phyloP scores from a whole-genome alignment of 306 rosid genomes.

The Benincasa hispida region DNA sequence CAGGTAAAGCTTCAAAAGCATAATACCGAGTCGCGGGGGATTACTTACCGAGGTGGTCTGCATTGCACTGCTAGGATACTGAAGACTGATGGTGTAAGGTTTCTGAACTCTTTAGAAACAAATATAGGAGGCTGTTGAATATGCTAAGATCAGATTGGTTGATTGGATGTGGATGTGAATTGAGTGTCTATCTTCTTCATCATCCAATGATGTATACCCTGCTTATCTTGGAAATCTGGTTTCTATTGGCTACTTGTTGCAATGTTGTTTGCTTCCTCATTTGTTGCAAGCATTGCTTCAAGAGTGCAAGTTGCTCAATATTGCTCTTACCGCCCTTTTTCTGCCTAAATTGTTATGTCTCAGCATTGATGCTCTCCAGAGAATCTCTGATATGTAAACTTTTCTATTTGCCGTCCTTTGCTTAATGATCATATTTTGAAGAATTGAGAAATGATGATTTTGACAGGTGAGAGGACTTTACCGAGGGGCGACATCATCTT shows the following conservation, averaged over 20 bases:
- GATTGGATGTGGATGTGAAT: background rate
- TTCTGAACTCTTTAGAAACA: conserved; percentile 11
- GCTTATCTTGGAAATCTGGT: background rate
- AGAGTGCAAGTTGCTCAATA: background rate
- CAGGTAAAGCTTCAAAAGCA: conserved; percentile 91
- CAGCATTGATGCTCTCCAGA: background rate
- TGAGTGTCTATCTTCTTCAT: background rate
- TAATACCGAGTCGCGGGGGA: conserved; percentile 55
- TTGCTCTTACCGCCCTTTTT: background rate
- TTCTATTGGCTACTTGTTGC: background rate
- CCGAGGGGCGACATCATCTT: conserved; percentile 91
- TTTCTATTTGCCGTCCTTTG: background rate
- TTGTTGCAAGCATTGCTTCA: background rate
- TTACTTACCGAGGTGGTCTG: conserved; percentile 54
- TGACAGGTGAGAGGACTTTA: conserved; percentile 87
- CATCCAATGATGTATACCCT: background rate
- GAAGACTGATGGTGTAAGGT: conserved; percentile 81
- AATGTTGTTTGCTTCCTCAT: background rate
- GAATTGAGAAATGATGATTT: conserved; percentile 14
- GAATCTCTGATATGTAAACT: background rate
- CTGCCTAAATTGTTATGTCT: background rate
- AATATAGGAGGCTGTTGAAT: background rate
- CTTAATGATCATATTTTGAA: background rate
- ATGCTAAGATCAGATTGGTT: background rate
- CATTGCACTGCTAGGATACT: conserved; percentile 83